Conservation (phyloP, 495 filamentous ascomycete genomes). For the Hyphodiscus hymeniophilus region DNA sequence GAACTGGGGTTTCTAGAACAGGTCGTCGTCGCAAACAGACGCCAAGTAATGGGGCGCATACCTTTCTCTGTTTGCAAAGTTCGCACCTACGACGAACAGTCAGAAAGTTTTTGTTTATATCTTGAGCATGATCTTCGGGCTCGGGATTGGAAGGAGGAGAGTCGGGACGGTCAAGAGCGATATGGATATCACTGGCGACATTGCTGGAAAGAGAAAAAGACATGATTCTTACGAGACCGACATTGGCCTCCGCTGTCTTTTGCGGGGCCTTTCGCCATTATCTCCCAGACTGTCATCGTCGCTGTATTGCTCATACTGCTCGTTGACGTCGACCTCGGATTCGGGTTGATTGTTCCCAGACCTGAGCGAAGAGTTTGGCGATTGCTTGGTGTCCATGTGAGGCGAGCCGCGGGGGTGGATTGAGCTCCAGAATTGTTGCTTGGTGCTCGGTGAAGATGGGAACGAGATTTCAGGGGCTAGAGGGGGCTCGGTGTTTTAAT, state of each 20-base stretch:
- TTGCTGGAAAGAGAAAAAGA: constrained; percentile 10
- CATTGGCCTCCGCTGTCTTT: constrained; percentile 24
- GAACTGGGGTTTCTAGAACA: neutral
- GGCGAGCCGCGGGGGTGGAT: neutral
- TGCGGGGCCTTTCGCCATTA: constrained; percentile 24
- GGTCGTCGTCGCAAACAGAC: neutral
- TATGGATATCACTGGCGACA: constrained; percentile 1
- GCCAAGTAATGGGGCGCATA: constrained; percentile 19
- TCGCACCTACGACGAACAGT: constrained; percentile 51
- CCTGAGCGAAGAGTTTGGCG: constrained; percentile 10
- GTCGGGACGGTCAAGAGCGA: neutral
- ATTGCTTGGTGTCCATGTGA: constrained; percentile 20
- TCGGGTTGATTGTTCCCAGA: constrained; percentile 15
- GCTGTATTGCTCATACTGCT: constrained; percentile 5
- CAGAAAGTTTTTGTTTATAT: constrained; percentile 16
- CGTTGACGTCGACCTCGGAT: constrained; percentile 19
- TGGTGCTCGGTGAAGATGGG: constrained; percentile 3
- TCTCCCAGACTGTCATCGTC: constrained; percentile 18
- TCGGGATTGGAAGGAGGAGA: neutral
- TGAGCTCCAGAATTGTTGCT: neutral
- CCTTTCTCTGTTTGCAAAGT: constrained; percentile 76
- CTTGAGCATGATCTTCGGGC: constrained; percentile 1
- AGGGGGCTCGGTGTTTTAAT: constrained; percentile 12
- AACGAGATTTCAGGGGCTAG: neutral
- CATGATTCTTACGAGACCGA: constrained; percentile 25